A percentile compares a stretch with the other conserved stretches of the same genome.
Conservation (phyloP, 1,284 basidiomycete genomes). For the Rhodotorula sp. region DNA sequence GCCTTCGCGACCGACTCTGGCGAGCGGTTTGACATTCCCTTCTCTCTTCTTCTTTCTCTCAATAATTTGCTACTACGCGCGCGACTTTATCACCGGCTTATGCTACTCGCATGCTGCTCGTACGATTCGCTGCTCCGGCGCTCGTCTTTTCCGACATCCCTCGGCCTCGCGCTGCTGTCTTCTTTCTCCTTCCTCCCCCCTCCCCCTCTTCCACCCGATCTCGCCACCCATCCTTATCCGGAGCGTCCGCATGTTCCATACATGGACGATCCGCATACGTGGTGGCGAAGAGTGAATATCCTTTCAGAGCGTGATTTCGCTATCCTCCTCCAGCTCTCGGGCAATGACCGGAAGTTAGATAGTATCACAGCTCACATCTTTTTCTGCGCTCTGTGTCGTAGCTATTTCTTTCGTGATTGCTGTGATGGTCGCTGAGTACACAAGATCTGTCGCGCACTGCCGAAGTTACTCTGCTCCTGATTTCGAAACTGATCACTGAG, state of each 20-base stretch:
- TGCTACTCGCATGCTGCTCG: background rate
- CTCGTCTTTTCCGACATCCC: no score
- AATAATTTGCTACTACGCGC: no score
- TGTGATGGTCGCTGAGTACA: no score
- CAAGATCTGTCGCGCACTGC: no score
- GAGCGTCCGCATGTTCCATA: background rate
- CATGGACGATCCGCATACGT: background rate
- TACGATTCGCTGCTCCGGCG: background rate
- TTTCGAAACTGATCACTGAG: no score
- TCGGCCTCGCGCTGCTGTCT: background rate
- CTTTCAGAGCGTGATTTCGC: background rate
- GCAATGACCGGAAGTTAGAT: slow-evolving; percentile 9
- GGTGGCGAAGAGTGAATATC: slow-evolving; percentile 8
- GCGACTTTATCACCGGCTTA: no score
- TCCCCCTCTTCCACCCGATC: no score
- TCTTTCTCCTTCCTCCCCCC: no score
- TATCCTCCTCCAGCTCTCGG: slow-evolving; percentile 6
- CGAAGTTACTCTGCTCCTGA: no score
- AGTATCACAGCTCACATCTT: background rate
- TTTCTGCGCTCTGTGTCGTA: background rate
- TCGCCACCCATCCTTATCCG: slow-evolving; percentile 2
- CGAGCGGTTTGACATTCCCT: no score
- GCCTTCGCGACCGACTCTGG: background rate
- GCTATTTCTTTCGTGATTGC: background rate
- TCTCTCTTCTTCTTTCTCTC: no score